Evolutionary conservation across 208 protist species (phyloP), one percentile per base, ranked within the genome.

Genomic region (Trypanosoma boissoni): DNA sequence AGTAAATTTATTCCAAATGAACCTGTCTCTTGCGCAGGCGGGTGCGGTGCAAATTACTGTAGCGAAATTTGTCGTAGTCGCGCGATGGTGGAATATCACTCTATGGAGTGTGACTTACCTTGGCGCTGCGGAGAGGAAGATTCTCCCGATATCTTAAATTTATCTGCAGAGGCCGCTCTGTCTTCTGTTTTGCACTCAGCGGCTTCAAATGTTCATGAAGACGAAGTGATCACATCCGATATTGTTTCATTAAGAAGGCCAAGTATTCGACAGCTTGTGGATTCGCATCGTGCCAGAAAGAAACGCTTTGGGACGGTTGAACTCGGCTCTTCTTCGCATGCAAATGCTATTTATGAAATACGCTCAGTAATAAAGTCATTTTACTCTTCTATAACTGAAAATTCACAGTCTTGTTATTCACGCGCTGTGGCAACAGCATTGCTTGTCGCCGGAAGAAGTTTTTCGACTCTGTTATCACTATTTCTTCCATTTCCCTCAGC

Each of bases 41-140:
- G 46, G 9, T 85, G 78, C 34, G 68, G 65, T 23, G 44, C 68
- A 6, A n/a, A 50, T 20, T 85, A 80, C 59, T 80, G 78, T 42
- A 64, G 58, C 18, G 58, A 75, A 31, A 28, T 58, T 37, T 85
- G 78, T 34, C 74, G 64, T 10, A 55, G 57, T 3, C 54, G 62
- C 8, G 73, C 78, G 53, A 32, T 76, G 59, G 48, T 55, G 28
- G 45, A 64, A 39, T 80, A 73, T 57, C 78, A 85, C 42, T 59
- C 71, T 8, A 51, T 78, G 18, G 70, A 78, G 53, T 85, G 78
- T 39, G 9, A 20, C 3, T 32, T 64, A 16, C 20, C 20, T 12
- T 26, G 43, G 20, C 23, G 8, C 20, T 26, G 42, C n/a, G 12
- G 21, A 23, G 29, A 53, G 26, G 20, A 53, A 3, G 6, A 54